Evolutionary conservation across 2,329 filamentous ascomycete species (phyloP), one percentile per base, ranked within the genome.

Genomic region (Curvularia verruculosa): DNA sequence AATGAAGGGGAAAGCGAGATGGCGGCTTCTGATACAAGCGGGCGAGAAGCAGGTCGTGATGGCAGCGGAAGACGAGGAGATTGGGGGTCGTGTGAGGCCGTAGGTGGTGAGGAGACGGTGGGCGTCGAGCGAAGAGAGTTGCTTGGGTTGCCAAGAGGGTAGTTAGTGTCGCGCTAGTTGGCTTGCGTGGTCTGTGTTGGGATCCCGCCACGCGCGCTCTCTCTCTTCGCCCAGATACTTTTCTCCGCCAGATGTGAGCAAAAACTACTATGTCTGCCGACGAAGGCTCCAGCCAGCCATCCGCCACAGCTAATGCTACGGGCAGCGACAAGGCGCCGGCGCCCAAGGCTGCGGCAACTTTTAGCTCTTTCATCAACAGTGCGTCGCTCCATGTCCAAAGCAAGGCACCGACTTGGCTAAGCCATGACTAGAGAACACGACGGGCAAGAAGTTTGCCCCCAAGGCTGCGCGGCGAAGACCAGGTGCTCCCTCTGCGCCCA

Each of bases 381-480:
- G 54, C 58, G 67, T 66, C 40, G 52, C 39, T 40, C 26, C 43
- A 29, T 31, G 26, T 29, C 43, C 48, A 28, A 24, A 36, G 23
- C 19, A 37, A 39, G 41, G 57, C 60, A 54, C 55, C 45, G 56
- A 54, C 58, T 53, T 19, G 46, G 54, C 66, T 68, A 56, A 69
- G 44, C 9, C 51, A 21, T 56, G 28, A 24, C 1, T 45, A 71
- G 69, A 75, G 74, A 77, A 78, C 59, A 77, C 77, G 54, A 76
- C 78, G 18, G 78, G 77, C 68, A 82, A 79, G 65, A 80, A 79
- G 65, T 78, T 81, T 56, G 79, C 78, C 4, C 81, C 81, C 37
- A 83, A 82, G 63, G 78, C 75, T 46, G 73, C 76, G 28, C 74
- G 75, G 39, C 77, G 80, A 49, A 74, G 80, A 28, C 77, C 80